Conservation (phyloP, 2,329 filamentous ascomycete species). For the Ceratocystis diversiconidia region DNA sequence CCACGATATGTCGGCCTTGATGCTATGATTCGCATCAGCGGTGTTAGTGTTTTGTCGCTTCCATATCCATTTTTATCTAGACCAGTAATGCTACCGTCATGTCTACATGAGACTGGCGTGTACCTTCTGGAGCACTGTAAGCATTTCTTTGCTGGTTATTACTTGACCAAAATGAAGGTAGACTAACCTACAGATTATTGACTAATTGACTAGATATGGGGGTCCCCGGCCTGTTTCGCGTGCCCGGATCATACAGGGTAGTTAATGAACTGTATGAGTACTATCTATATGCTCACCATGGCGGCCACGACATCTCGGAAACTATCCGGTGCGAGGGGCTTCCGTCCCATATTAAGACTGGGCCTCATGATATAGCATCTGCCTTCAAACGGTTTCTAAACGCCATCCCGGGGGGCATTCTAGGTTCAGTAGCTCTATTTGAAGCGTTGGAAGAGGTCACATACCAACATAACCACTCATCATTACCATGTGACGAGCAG, state of each 20-base stretch:
- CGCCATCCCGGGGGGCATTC: conserved; percentile 49
- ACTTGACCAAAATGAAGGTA: background rate
- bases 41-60: conserved; percentile 47
- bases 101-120: conserved; percentile 51
- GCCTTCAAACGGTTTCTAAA: conserved; percentile 52
- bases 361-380: conserved; percentile 51
- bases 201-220: conserved; percentile 24
- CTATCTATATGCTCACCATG: conserved; percentile 32
- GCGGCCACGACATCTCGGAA: conserved; percentile 25
- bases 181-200: background rate
- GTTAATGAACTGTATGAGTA: conserved; percentile 49
- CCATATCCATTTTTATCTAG: conserved; percentile 44
- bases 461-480: conserved; percentile 30
- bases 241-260: conserved; percentile 43
- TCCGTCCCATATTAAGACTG: conserved; percentile 44
- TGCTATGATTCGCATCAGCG: conserved; percentile 47
- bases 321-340: conserved; percentile 47
- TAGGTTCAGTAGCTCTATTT: conserved; percentile 48
- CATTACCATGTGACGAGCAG: conserved; percentile 38
- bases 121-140: conserved; percentile 46
- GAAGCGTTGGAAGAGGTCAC: conserved; percentile 37
- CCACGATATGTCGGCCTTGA: conserved; percentile 32
- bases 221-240: conserved; percentile 47
- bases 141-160: conserved; percentile 18
- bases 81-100: conserved; percentile 47